Base-by-base conservation (phyloP, 257 asterid species). In the Solanum rostratum region DNA sequence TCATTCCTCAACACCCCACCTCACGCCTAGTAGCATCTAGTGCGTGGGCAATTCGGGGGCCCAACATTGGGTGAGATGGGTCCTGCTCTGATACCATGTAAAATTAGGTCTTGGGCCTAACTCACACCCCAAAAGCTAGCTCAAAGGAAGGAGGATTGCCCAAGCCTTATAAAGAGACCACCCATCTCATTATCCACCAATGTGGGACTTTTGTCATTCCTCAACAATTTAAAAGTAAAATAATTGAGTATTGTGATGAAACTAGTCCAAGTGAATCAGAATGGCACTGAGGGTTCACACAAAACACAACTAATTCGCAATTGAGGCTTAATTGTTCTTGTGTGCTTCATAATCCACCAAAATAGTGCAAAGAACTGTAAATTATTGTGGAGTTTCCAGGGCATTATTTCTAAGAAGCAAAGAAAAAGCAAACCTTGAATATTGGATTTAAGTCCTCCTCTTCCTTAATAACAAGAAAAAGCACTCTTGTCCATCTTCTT, bases 401-500 rank as follows among this genome's bases (percentile, higher is more conserved):
- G 27, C 82, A 50, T 50, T 49, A 29, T 29, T 82, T 82, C 79
- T 65, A 79, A 33, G 74, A 73, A 55, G 49, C 50, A 59, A 33
- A 73, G 62, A 63, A 73, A 65, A 81, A 79, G 80, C 80, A 24
- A 87, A 92, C 98, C 98, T 88, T 84, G 62, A 89, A 88, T 79
- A 92, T 84, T 84, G 92, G 91, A 87, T 84, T 88, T 60, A 93
- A 83, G 85, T 88, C 90, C 33, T 90, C 90, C 83, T 86, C 89
- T 66, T 83, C 90, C 86, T 84, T 87, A 50, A 84, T 88, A 52
- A 90, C 88, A 82, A 96, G 94, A 87, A 96, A 96, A 83, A 92
- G 90, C 88, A 92, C 94, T 83, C 99, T 91, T 54, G 92, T 93
- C 99, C 99, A 96, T 82, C 98, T 92, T 82, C 87, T 90, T 87